phyloP scores from a whole-genome alignment of 768 basidiomycete genomes.

The Mycena leptocephala region DNA sequence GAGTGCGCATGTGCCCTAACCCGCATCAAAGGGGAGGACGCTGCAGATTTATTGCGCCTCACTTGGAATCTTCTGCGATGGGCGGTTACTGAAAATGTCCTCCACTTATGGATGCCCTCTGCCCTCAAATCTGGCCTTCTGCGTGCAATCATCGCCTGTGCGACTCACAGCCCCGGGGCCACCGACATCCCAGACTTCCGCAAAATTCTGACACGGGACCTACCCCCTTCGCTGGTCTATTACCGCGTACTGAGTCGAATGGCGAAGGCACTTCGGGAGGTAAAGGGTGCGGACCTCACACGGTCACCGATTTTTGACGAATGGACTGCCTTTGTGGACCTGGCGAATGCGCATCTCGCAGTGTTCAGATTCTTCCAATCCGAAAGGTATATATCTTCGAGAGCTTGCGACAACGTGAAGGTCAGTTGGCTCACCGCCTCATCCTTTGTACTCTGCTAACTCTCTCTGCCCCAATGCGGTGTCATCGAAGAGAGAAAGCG shows the following conservation, averaged over 20 bases:
- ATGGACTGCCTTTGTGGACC: slow-evolving; percentile 1
- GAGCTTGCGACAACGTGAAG: slow-evolving; percentile 4
- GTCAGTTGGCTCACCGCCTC: background rate
- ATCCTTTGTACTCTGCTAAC: background rate
- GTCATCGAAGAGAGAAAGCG: background rate
- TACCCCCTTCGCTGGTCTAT: background rate
- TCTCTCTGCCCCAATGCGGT: too few species aligned
- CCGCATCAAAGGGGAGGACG: background rate
- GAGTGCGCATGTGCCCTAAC: background rate
- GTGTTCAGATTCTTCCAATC: background rate
- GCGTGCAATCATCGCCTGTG: slow-evolving; percentile 2
- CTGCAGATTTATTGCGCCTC: background rate
- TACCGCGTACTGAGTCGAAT: background rate
- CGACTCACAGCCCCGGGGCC: background rate
- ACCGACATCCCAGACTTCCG: background rate
- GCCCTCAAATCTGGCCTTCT: slow-evolving; percentile 4
- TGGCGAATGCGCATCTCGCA: background rate
- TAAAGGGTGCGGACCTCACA: background rate
- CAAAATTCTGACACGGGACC: background rate
- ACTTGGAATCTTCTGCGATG: slow-evolving; percentile 7
- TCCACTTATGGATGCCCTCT: background rate
- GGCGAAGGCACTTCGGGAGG: background rate
- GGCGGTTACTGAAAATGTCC: background rate
- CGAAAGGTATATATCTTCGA: too few species aligned
- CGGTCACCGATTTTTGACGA: background rate